phyloP scores from a whole-genome alignment of 176 grass and related monocot species.

The Tillandsia leiboldiana region DNA sequence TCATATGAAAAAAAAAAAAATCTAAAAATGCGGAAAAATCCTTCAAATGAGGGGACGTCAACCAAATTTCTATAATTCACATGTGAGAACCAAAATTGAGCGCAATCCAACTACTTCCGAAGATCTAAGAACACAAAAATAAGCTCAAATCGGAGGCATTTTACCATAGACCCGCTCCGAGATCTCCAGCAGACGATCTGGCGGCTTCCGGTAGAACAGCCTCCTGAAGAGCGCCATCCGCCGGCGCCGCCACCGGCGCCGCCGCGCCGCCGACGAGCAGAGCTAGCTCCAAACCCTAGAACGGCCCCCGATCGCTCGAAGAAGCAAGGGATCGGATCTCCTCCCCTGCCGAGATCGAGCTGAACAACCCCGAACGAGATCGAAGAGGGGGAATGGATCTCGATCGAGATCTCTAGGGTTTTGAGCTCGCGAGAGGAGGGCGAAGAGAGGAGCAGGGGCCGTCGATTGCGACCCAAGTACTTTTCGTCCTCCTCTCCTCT shows the following conservation, averaged over 20 bases:
- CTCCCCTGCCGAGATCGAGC: neutral
- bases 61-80: neutral
- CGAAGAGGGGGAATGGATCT: conserved; percentile 4
- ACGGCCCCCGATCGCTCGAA: no score
- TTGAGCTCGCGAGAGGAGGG: conserved; percentile 1
- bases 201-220: conserved; percentile 92
- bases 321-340: neutral
- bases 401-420: conserved; percentile 12
- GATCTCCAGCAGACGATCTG: conserved; percentile 94
- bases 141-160: conserved; percentile 15
- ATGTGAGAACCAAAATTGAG: conserved; percentile 1
- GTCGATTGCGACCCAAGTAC: conserved; percentile 21
- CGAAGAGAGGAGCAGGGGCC: neutral
- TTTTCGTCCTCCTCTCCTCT: conserved; percentile 16
- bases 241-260: conserved; percentile 15
- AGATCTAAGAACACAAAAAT: neutral
- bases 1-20: neutral
- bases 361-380: neutral
- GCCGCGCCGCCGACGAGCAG: conserved; percentile 14
- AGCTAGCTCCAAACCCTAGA: conserved; percentile 9
- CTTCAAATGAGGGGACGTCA: neutral
- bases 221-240: conserved; percentile 93
- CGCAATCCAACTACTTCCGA: no score
- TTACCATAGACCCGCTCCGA: conserved; percentile 93
- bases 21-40: neutral